phyloP scores from a whole-genome alignment of 306 rosid genomes.

The Pterocarpus santalinus region DNA sequence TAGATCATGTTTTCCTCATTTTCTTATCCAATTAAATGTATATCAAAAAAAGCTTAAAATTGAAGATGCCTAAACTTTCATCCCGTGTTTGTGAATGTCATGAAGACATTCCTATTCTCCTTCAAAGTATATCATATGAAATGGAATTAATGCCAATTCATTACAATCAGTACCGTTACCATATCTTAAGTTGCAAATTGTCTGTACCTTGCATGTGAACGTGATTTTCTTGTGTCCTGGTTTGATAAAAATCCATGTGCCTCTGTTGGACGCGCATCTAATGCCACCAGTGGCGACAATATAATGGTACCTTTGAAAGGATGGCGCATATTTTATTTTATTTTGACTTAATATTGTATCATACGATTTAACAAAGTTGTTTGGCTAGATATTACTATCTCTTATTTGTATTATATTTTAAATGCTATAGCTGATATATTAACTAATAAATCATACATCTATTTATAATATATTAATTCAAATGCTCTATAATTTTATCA shows the following conservation, averaged over 20 bases:
- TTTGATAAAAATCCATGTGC: background rate
- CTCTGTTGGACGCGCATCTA: background rate
- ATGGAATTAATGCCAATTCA: conserved; percentile 18
- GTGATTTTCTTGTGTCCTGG: background rate
- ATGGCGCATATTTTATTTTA: too few relatives aligned
- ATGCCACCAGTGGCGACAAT: too few relatives aligned
- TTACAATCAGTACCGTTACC: background rate
- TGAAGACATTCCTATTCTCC: background rate
- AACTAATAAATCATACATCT: too few relatives aligned
- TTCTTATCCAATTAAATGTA: conserved; percentile 32
- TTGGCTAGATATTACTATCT: background rate
- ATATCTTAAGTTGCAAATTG: conserved; percentile 2
- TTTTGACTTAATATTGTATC: too few relatives aligned
- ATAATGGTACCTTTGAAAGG: too few relatives aligned
- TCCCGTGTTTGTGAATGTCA: conserved; percentile 18
- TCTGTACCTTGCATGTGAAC: conserved; percentile 10
- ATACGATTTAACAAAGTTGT: too few relatives aligned
- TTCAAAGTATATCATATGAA: conserved; percentile 25
- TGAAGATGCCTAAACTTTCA: conserved; percentile 11
- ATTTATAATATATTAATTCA: too few relatives aligned
- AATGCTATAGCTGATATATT: too few relatives aligned
- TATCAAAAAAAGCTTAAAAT: conserved; percentile 13
- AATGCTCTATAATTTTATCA: too few relatives aligned
- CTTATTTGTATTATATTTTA: too few relatives aligned
- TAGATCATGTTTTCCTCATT: background rate